Evolutionary conservation across 2,329 filamentous ascomycete species (phyloP), one percentile per base, ranked within the genome.

Genomic region (Penicillium olsonii): DNA sequence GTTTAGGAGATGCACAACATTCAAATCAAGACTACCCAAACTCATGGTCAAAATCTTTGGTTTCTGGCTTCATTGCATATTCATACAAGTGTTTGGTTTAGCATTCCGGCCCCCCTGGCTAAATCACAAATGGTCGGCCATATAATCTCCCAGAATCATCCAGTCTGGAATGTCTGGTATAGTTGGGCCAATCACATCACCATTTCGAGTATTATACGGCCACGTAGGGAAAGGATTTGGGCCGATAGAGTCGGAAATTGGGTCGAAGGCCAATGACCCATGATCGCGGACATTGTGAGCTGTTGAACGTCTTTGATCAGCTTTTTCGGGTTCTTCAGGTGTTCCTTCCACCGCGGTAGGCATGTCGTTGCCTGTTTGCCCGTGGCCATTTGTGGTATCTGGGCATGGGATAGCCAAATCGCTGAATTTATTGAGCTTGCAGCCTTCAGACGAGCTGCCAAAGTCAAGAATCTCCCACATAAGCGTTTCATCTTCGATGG

Each of bases 381-480:
- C 8, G 4, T 24, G 22, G 8, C 8, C 22, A 5, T 8, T 8
- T 9, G 9, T 12, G 8, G 6, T 14, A 11, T 11, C 15, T 7
- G 7, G 11, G 29, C n/a, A 19, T 22, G 37, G 27, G 3, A 46
- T 19, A 14, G 44, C 37, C 15, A 46, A 10, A 34, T 46, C n/a
- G 1, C 44, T 19, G 6, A 45, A 24, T 8, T 47, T 46, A 2
- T 34, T 35, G 1, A 39, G 15, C 14, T 42, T 29, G 0, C 22
- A 27, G 3, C 46, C 41, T 5, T 37, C 42, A 5, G 48, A 56
- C 2, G 51, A 62, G 4, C 57, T 56, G 20, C 55, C 52, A 8
- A 64, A 44, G 46, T 64, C 61, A 4, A 64, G 54, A 20, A 64
- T 64, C 37, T 62, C 52, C 61, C 61, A 64, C 59, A 63, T 60